These are phyloP conservation scores for Lophium mytilinum DNA, from an alignment of 495 filamentous ascomycete species.

Conservation along the genomic window DNA sequence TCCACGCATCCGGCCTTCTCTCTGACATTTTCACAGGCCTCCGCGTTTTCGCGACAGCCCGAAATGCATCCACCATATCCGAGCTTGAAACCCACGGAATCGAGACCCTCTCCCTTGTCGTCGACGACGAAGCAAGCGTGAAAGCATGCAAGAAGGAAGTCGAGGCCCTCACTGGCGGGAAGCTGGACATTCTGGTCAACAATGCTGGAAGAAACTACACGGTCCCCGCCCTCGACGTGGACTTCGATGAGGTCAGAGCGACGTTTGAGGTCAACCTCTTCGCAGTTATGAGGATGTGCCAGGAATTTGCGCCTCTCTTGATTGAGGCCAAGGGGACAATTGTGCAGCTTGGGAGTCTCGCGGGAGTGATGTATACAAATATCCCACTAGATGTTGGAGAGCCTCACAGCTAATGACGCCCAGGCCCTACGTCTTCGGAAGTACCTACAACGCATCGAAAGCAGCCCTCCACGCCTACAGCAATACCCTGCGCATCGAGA, in stretches of 20 bases:
- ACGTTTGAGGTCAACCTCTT: constrained; percentile 55
- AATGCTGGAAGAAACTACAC: constrained; percentile 57
- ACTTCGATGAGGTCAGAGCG: constrained; percentile 42
- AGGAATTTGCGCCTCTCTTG: constrained; percentile 50
- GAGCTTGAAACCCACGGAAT: constrained; percentile 43
- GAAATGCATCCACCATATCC: constrained; percentile 40
- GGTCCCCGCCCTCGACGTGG: constrained; percentile 51
- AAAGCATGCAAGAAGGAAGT: constrained; percentile 38
- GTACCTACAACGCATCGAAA: constrained; percentile 57
- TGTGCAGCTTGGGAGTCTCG: constrained; percentile 52
- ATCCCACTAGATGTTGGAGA: not conserved
- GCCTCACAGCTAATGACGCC: not conserved
- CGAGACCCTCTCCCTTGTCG: constrained; percentile 47
- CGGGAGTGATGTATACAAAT: constrained; percentile 39
- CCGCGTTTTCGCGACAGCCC: constrained; percentile 51
- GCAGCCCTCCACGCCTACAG: constrained; percentile 54
- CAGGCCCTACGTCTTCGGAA: constrained; percentile 27
- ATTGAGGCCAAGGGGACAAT: constrained; percentile 53
- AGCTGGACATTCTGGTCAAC: constrained; percentile 52
- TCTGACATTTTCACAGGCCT: constrained; percentile 18
- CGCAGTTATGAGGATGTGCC: constrained; percentile 51
- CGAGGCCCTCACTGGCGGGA: constrained; percentile 36
- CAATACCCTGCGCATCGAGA: constrained; percentile 52
- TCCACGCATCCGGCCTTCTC: not conserved
- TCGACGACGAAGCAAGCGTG: constrained; percentile 43